Base-by-base conservation (phyloP, 164 flowering plant species). In the Vitis riparia region DNA sequence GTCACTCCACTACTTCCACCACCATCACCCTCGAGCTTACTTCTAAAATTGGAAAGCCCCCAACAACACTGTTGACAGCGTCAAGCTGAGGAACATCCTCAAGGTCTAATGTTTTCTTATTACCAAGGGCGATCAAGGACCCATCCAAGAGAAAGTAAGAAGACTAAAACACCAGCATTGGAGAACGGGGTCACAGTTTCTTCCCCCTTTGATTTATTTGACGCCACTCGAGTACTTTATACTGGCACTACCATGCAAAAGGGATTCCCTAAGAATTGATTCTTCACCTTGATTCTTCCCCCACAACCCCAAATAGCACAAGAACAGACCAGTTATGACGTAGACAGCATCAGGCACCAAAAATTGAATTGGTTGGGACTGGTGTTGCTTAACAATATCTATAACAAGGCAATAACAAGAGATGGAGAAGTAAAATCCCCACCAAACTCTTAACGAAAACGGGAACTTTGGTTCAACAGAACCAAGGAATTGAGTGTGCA, bases 61-160 rank as follows among this genome's bases (percentile, higher is more conserved):
- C 12, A 52, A 65, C 52, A 13, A 74, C 87, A 17, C 78, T 73
- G 62, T 83, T 81, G 0, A 3, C 11, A 27, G 48, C 29, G 14
- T 72, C 76, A 48, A 84, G 77, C 62, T 73, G 73, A 51, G 90
- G 90, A 67, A 86, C 76, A 72, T 84, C 90, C 37, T 79, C 84
- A 63, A 81, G 80, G 70, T 81, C 82, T 51, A 87, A 32, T 8
- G 74, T 61, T 66, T 83, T 87, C 67, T 67, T 77, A 9, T 74
- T 61, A 3, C 88, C 87, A 2, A 71, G 15, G 16, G 81, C 62
- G 63, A 84, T 63, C 66, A 87, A 59, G 51, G 73, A 44, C 75
- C 65, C 73, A 86, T 59, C 88, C 90, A 86, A 32, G 88, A 75
- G 74, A 86, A 84, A 10, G 84, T 76, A 15, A 84, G 63, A 30